Base-by-base conservation (phyloP, 116 monocot species). In the Posidonia oceanica region DNA sequence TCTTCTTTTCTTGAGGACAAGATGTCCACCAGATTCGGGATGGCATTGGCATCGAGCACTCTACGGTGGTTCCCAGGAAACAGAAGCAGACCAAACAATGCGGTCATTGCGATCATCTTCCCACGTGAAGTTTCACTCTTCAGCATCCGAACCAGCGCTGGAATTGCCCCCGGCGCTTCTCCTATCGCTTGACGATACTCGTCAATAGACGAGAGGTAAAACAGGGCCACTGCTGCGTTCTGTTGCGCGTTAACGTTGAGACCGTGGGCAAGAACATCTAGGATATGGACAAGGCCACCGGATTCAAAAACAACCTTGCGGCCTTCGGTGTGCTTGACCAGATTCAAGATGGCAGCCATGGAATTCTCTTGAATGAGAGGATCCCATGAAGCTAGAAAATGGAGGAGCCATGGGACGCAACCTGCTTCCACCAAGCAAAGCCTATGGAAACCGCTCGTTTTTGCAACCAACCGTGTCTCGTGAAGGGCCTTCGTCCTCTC, bases 171-270 rank as follows among this genome's bases (percentile, higher is more conserved):
- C 2, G 80, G 80, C 6, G 82, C 63, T 38, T 81, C 83, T 13
- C 95, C 88, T 3, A 95, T 88, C 58, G 75, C 79, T 21, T 58
- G 40, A 3, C 86, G 79, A 77, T 83, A 86, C 39, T 83, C 83
- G 6, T 78, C 74, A 7, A 76, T 69, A 15, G 85, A 68, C 4
- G 88, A 77, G 55, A 95, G 81, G 78, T 88, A 88, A 78, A 91
- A 91, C 38, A 95, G 54, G 22, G 88, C 73, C 2, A 83, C 88
- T 0, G 86, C 91, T 8, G 95, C 91, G 41, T 86, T 88, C 54
- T 91, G 83, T 58, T 66, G 70, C 0, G 82, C 72, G 40, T 86
- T 84, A 3, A 59, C 6, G 41, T 59, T 82, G 54, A 71, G 65
- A 11, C 83, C 91, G 7, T 51, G 20, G 11, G 20, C 73, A 41